phyloP scores from a whole-genome alignment of 108 stramenopile species.

The Pelagomonas calceolata region DNA sequence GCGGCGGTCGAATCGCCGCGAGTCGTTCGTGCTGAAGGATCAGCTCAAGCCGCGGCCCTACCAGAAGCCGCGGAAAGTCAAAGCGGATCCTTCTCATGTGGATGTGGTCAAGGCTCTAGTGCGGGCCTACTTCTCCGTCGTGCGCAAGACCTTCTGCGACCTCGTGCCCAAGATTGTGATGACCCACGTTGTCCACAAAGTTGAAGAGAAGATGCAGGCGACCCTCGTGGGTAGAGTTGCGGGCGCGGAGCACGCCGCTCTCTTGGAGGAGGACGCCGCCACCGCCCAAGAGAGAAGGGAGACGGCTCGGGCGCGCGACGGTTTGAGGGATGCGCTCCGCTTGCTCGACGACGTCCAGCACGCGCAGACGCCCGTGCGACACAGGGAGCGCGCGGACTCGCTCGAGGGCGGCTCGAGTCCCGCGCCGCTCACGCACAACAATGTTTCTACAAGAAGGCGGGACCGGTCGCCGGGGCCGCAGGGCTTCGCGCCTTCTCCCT shows the following conservation, averaged over 20 bases:
- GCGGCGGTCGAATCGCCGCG: background rate
- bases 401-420: no score
- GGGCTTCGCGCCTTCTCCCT: no score
- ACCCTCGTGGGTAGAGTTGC: slow-evolving; percentile 81
- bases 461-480: no score
- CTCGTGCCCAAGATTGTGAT: slow-evolving; percentile 98
- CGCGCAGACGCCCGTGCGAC: no score
- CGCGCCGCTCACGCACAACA: no score
- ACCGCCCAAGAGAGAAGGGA: slow-evolving; percentile 40
- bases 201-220: slow-evolving; percentile 82
- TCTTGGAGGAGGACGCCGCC: slow-evolving; percentile 82
- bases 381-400: no score
- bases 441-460: no score
- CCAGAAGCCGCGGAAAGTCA: background rate
- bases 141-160: slow-evolving; percentile 89
- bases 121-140: slow-evolving; percentile 85
- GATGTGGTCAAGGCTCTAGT: slow-evolving; percentile 92
- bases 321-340: slow-evolving; percentile 26
- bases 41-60: no score
- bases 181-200: slow-evolving; percentile 93
- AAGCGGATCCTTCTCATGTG: slow-evolving; percentile 64
- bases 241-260: slow-evolving; percentile 57
- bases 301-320: slow-evolving; percentile 23
- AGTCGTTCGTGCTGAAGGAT: background rate
- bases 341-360: slow-evolving; percentile 40